These are phyloP conservation scores for Samsoniella hepiali DNA, from an alignment of 2,329 filamentous ascomycete genomes.

Conservation along the genomic window DNA sequence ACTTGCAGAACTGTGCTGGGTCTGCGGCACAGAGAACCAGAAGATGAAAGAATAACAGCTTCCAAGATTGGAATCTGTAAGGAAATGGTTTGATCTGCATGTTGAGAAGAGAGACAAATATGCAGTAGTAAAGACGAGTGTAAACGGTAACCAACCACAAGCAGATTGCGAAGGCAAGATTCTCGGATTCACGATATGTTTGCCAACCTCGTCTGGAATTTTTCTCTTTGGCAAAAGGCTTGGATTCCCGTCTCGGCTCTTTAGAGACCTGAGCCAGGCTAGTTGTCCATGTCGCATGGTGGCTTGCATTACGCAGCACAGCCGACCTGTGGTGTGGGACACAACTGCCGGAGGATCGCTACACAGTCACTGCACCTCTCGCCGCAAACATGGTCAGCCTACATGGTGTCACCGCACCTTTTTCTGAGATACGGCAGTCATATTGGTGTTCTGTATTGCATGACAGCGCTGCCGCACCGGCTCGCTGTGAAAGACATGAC, in stretches of 20 bases:
- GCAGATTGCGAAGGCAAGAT: neutral
- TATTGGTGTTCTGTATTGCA: neutral
- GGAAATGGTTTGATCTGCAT: neutral
- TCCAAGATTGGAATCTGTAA: no score
- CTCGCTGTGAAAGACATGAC: neutral
- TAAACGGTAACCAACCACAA: no score
- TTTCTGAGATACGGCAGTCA: neutral
- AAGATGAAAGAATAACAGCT: neutral
- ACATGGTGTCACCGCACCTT: neutral
- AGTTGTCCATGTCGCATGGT: no score
- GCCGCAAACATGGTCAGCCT: neutral
- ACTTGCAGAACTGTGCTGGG: conserved; percentile 23
- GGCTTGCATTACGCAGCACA: no score
- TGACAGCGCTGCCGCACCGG: neutral
- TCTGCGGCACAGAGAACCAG: neutral
- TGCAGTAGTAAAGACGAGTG: no score
- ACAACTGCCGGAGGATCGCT: neutral
- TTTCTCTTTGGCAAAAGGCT: neutral
- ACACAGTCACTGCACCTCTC: neutral
- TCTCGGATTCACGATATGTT: neutral
- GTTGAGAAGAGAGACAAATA: neutral
- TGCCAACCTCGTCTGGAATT: neutral
- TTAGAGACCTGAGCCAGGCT: no score
- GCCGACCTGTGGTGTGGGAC: no score
- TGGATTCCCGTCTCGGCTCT: no score